phyloP scores from a whole-genome alignment of 495 filamentous ascomycete species.

The Aspergillus bertholletiae region DNA sequence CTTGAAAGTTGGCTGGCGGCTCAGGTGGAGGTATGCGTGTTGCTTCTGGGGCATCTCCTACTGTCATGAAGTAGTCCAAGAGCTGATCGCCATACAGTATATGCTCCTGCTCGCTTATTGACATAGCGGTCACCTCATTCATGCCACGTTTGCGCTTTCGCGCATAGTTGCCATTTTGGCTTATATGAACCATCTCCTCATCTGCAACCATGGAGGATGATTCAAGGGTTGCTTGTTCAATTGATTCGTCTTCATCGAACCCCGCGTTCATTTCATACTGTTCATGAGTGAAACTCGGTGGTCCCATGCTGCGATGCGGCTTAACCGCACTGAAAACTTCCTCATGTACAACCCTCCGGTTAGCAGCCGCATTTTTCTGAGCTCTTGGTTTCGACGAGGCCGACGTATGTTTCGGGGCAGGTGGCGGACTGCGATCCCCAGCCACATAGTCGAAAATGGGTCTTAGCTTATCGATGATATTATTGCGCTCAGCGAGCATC shows the following conservation, averaged over 20 bases:
- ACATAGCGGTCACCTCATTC: slow-evolving; percentile 56
- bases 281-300: slow-evolving; percentile 49
- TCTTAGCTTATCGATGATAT: slow-evolving; percentile 72
- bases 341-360: slow-evolving; percentile 28
- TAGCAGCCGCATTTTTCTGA: slow-evolving; percentile 45
- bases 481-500: slow-evolving; percentile 78
- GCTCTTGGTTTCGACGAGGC: slow-evolving; percentile 65
- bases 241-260: slow-evolving; percentile 76
- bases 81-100: slow-evolving; percentile 87
- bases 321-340: slow-evolving; percentile 41
- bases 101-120: slow-evolving; percentile 72
- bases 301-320: slow-evolving; percentile 39
- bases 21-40: slow-evolving; percentile 60
- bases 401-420: slow-evolving; percentile 84
- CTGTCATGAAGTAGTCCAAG: slow-evolving; percentile 90
- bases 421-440: slow-evolving; percentile 82
- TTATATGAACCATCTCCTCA: slow-evolving; percentile 66
- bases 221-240: slow-evolving; percentile 74
- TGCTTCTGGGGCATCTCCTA: slow-evolving; percentile 61
- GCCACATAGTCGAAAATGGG: slow-evolving; percentile 88
- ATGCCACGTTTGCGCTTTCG: slow-evolving; percentile 73
- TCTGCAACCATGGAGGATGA: slow-evolving; percentile 81
- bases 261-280: slow-evolving; percentile 52
- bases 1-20: slow-evolving; percentile 77
- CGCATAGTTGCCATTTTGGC: slow-evolving; percentile 62